Percentiles rank a stretch among this genome's conserved stretches.
Evolutionary conservation across 78 protist species (phyloP).

Genomic region (Dictyostelium citrinum): DNA sequence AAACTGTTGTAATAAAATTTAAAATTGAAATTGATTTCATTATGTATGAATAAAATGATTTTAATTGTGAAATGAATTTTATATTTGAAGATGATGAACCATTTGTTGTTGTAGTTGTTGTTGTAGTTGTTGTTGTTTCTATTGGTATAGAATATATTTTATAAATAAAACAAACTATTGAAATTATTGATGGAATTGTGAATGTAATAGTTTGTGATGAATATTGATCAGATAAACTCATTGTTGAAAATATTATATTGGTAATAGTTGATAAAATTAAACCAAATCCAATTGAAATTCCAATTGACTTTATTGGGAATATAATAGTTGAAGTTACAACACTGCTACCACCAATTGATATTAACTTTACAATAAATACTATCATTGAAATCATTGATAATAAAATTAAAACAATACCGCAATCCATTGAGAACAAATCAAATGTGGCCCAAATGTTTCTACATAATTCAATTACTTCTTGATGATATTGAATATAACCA

Average conservation of each 20-base stretch:
- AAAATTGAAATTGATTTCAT: not conserved
- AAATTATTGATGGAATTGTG: not conserved
- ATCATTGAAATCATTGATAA: not conserved
- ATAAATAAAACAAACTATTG: not conserved
- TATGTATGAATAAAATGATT: not conserved
- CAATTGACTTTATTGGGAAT: slow-evolving; percentile 11
- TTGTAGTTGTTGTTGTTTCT: not conserved
- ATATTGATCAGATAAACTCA: not conserved
- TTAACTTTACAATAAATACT: not conserved
- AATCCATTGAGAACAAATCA: slow-evolving; percentile 32
- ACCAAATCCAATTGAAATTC: not conserved
- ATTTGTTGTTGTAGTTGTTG: not conserved
- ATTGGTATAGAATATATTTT: not conserved
- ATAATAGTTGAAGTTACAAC: not conserved
- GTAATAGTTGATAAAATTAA: not conserved
- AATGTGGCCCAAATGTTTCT: slow-evolving; percentile 78
- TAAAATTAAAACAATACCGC: slow-evolving; percentile 26
- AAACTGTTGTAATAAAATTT: not conserved
- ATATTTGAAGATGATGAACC: not conserved
- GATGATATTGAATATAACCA: slow-evolving; percentile 7
- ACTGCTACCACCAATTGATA: not conserved
- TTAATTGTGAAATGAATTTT: not conserved
- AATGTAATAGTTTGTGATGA: not conserved
- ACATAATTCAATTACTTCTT: slow-evolving; percentile 44
- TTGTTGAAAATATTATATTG: not conserved